These are phyloP conservation scores for Capillidium heterosporum DNA, from an alignment of 371 early-diverging fungal genomes.

Conservation along the genomic window DNA sequence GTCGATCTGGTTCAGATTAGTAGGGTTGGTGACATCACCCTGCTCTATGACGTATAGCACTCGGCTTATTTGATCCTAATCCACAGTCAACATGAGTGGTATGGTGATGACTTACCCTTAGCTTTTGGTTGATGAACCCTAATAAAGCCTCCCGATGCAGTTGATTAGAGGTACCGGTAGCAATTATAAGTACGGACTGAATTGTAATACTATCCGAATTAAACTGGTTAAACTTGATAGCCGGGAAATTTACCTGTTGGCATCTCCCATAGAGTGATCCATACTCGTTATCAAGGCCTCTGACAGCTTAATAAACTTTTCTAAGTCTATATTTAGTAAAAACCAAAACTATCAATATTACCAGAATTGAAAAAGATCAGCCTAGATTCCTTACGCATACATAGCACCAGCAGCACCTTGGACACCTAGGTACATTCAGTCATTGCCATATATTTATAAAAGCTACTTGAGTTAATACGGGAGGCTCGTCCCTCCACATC, in stretches of 20 bases:
- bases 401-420: not conserved
- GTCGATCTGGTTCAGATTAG: too few relatives aligned
- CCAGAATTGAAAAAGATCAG: not conserved
- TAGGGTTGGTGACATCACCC: too few relatives aligned
- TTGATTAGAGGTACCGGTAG: not conserved
- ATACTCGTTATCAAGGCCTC: not conserved
- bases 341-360: too few relatives aligned
- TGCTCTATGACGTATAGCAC: too few relatives aligned
- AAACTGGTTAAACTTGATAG: not conserved
- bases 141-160: not conserved
- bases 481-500: not conserved
- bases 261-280: not conserved
- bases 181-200: not conserved
- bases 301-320: not conserved
- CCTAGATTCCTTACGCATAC: not conserved
- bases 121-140: not conserved
- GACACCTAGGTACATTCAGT: not conserved
- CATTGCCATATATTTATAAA: not conserved
- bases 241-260: not conserved
- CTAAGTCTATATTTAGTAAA: not conserved
- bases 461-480: not conserved
- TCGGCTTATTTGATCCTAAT: too few relatives aligned
- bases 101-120: not conserved
- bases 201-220: not conserved
- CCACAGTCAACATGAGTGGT: not conserved